Conservation (phyloP, 208 protist genomes). For the Trichomonas tenax region DNA sequence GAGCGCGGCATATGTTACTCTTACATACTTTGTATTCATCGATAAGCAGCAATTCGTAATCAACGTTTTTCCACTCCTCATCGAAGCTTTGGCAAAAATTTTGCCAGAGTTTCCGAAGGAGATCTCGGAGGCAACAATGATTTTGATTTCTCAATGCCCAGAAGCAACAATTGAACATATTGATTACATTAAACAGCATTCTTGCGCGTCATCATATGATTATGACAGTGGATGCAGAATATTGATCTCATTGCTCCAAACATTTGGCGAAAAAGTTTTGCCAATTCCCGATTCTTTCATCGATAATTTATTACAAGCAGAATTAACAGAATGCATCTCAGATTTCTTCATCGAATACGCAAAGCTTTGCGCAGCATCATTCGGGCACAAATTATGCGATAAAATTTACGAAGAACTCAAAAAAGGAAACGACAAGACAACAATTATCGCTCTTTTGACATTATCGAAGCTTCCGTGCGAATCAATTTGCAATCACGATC, state of each 20-base stretch:
- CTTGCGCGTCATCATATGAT: background rate
- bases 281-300: background rate
- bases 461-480: background rate
- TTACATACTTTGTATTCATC: background rate
- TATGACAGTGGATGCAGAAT: background rate
- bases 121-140: no score
- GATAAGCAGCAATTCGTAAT: background rate
- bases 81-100: background rate
- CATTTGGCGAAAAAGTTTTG: background rate
- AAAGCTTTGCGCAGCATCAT: background rate
- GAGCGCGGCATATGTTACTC: background rate
- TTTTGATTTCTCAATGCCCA: background rate
- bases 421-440: background rate
- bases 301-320: background rate
- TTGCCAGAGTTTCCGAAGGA: background rate
- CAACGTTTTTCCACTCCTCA: background rate
- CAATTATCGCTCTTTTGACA: background rate
- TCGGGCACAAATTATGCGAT: background rate
- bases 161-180: background rate
- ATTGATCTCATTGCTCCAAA: background rate
- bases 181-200: background rate
- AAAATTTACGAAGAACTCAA: background rate
- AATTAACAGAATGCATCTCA: background rate
- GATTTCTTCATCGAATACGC: background rate
- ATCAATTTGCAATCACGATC: background rate